Base-by-base conservation (phyloP, 495 filamentous ascomycete species). In the Aspergillus steynii region DNA sequence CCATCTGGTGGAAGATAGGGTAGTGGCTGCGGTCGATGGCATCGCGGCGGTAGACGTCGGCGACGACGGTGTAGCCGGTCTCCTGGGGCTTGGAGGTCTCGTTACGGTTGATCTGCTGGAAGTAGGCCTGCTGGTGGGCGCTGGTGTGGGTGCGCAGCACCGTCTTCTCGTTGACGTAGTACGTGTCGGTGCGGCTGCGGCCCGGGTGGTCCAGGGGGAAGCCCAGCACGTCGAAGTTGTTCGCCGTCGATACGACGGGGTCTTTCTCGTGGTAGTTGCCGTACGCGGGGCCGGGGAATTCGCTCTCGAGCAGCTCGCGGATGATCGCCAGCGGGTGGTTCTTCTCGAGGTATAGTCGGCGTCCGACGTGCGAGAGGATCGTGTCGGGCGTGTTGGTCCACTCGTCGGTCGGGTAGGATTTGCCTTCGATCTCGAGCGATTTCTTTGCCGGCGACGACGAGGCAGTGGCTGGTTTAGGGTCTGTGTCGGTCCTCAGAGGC, bases 1-100 rank as follows among this genome's bases (percentile, higher is more conserved):
- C 95, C 92, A 98, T 97, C 77, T 99, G 95, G 76, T 99, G 96
- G 75, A 99, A 99, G 59, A 97, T 84, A 3, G 95, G 95, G 80
- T 97, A 97, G 74, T 99, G 95, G 65, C 85, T 91, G 55, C 91
- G 87, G 72, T 99, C 95, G 68, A 99, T 88, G 29, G 93, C 93
- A 83, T 99, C 95, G 59, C 95, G 84, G 26, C 95, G 86, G 75
- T 98, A 99, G 12, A 99, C 95, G 73, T 99, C 95, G n/a, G 93
- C 96, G 61, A 87, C 88, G 67, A 98, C 89, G 8, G 96, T 88
- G 68, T 90, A 99, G 5, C 95, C 95, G 37, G 88, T 83, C 64
- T 85, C 89, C 50, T 81, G 77, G 58, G 88, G 82, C n/a, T 81
- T 83, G 7, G 68, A 73, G 50, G 70, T 69, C 32, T 77, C 70